Evolutionary conservation across 768 basidiomycete genomes (phyloP), one percentile per base, ranked within the genome.

Genomic region (Hericium rajendrae): DNA sequence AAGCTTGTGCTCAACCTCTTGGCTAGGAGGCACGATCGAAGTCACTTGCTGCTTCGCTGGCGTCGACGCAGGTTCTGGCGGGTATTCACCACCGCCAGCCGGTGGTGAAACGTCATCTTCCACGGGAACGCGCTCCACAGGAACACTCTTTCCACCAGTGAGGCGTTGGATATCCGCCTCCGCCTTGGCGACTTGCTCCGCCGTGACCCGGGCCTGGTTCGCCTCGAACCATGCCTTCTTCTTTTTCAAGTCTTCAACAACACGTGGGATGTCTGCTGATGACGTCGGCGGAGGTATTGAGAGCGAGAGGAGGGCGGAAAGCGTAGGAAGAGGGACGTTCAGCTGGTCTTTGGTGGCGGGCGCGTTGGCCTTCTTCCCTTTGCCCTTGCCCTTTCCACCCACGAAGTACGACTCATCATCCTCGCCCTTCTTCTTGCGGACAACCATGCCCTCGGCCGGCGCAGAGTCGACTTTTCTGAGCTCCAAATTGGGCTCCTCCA

Each of bases 161-260:
- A 91, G 76, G 53, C 81, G 81, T 63, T 78, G 73, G 67, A 93
- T 88, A 61, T 87, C 81, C 13, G 77, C 79, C 69, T 92, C 86
- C 12, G 86, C 91, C 72, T 88, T 88, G 40, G 84, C 81, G 53
- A 93, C 74, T 63, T 90, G 89, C 66, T 90, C 88, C 4, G 81
- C 79, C 2, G 91, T 92, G 60, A 80, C 81, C 22, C 82, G 83
- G 26, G 80, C 81, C 71, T 94, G 93, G 73, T 98, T 98, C 37
- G 90, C 94, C 69, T 88, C 84, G 66, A 84, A 97, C 93, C 94
- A 98, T 22, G 85, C 78, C 75, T 94, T 94, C 80, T 98, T 99
- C 53, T 83, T 90, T 71, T 88, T 88, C 57, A 99, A 78, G 69
- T 97, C 91, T 66, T 91, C 88, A 57, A 98, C 77, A 50, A 92